phyloP scores from a whole-genome alignment of 1,139 yeast genomes.

The Geotrichum histeridarum region DNA sequence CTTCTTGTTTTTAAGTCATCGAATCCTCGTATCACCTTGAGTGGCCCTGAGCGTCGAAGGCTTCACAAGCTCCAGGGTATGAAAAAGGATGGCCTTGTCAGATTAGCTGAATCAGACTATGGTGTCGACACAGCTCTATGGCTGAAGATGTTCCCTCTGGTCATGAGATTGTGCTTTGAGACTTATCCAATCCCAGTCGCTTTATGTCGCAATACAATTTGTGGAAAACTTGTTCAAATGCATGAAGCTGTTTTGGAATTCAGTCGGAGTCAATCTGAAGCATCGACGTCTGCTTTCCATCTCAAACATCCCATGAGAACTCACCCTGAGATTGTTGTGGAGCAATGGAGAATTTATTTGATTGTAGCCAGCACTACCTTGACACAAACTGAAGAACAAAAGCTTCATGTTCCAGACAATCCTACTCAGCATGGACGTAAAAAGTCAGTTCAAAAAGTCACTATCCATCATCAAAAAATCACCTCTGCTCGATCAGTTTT shows the following conservation, averaged over 20 bases:
- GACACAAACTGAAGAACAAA: slow-evolving; percentile 85
- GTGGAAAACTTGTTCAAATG: slow-evolving; percentile 82
- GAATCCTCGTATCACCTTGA: slow-evolving; percentile 56
- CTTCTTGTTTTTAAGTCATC: slow-evolving; percentile 49
- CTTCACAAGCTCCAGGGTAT: slow-evolving; percentile 58
- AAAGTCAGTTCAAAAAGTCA: slow-evolving; percentile 59
- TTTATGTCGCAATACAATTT: slow-evolving; percentile 84
- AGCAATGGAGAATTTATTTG: slow-evolving; percentile 83
- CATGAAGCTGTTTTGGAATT: slow-evolving; percentile 71
- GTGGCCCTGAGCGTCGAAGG: slow-evolving; percentile 76
- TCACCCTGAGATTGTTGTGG: slow-evolving; percentile 70
- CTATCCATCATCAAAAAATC: slow-evolving; percentile 83
- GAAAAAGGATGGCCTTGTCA: slow-evolving; percentile 57
- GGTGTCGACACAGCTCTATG: slow-evolving; percentile 95
- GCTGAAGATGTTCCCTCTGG: slow-evolving; percentile 79
- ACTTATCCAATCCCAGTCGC: slow-evolving; percentile 93
- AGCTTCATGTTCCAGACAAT: slow-evolving; percentile 52
- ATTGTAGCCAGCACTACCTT: slow-evolving; percentile 89
- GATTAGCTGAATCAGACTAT: slow-evolving; percentile 82
- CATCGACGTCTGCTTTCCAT: slow-evolving; percentile 23
- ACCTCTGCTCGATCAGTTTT: slow-evolving; percentile 90
- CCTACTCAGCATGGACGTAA: slow-evolving; percentile 53
- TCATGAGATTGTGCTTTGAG: slow-evolving; percentile 68
- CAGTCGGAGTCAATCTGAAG: slow-evolving; percentile 44
- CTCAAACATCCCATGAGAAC: slow-evolving; percentile 36